Conservation (phyloP, 352 stramenopile species). For the Globisporangium irregulare region DNA sequence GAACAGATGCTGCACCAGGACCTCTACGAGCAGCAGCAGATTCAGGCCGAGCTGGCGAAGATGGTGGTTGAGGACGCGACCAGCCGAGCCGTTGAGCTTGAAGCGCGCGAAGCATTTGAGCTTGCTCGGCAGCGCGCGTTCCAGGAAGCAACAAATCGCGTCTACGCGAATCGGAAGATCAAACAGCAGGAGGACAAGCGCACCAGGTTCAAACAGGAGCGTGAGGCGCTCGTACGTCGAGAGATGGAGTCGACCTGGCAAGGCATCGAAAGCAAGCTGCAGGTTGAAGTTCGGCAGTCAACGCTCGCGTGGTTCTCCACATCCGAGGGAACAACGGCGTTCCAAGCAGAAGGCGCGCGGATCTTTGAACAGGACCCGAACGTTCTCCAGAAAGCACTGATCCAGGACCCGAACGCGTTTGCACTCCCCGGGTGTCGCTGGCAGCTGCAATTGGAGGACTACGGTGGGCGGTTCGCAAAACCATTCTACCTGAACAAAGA, state of each 20-base stretch:
- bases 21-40: conserved; percentile 24
- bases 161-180: conserved; percentile 45
- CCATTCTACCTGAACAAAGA: conserved; percentile 62
- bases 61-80: conserved; percentile 57
- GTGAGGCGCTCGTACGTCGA: conserved; percentile 13
- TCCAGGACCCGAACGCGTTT: conserved; percentile 32
- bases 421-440: conserved; percentile 42
- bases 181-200: conserved; percentile 54
- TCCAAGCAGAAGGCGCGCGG: conserved; percentile 35
- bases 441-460: conserved; percentile 58
- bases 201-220: conserved; percentile 34
- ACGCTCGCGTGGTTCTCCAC: conserved; percentile 47
- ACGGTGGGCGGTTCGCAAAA: conserved; percentile 53
- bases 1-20: conserved; percentile 38
- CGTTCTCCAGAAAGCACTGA: conserved; percentile 38
- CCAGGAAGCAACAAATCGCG: conserved; percentile 38
- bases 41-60: conserved; percentile 24
- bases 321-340: conserved; percentile 21
- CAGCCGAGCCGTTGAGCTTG: conserved; percentile 26
- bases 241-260: conserved; percentile 45
- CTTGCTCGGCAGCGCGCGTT: conserved; percentile 34
- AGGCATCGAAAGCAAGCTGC: conserved; percentile 39
- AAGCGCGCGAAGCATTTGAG: conserved; percentile 27
- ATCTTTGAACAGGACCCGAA: conserved; percentile 61
- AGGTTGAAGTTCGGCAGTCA: conserved; percentile 37